Percentiles rank a stretch among this genome's conserved stretches.
Evolutionary conservation across 2,329 filamentous ascomycete genomes (phyloP).

Genomic region (Colletotrichum sp.): DNA sequence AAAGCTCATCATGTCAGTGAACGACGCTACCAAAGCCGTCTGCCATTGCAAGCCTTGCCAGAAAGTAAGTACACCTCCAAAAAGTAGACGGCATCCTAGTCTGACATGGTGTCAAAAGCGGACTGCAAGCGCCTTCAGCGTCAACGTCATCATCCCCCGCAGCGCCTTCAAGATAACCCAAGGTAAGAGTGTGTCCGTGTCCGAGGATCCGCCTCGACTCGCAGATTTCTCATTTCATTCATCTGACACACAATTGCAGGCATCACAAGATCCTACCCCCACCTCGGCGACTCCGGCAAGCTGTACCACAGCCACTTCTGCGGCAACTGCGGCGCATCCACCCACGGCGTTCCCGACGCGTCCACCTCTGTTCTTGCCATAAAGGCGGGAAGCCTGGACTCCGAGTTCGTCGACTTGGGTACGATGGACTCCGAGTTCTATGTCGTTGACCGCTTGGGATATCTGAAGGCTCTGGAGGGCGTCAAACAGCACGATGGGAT

Average conservation of each 20-base stretch:
- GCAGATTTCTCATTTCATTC: fast-evolving
- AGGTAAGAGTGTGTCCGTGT: not conserved
- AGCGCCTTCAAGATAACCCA: not conserved
- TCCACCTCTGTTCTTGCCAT: not conserved
- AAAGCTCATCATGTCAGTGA: not conserved
- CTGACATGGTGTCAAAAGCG: not conserved
- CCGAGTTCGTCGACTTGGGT: not conserved
- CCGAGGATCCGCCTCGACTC: not conserved
- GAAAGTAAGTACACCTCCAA: not conserved
- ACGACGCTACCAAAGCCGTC: not conserved
- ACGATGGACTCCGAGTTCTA: not conserved
- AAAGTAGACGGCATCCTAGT: not conserved
- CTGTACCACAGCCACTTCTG: not conserved
- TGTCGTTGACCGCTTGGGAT: not conserved
- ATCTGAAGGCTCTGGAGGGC: not conserved
- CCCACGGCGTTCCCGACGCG: not conserved
- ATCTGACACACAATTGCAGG: not conserved
- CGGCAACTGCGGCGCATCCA: not conserved
- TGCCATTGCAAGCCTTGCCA: not conserved
- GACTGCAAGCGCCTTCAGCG: not conserved
- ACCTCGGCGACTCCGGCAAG: not conserved
- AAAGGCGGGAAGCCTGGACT: not conserved
- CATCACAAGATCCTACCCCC: not conserved
- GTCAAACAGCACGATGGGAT: not conserved
- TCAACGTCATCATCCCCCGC: not conserved